Conservation (phyloP, 768 basidiomycete species). For the Polyporus arcularius region DNA sequence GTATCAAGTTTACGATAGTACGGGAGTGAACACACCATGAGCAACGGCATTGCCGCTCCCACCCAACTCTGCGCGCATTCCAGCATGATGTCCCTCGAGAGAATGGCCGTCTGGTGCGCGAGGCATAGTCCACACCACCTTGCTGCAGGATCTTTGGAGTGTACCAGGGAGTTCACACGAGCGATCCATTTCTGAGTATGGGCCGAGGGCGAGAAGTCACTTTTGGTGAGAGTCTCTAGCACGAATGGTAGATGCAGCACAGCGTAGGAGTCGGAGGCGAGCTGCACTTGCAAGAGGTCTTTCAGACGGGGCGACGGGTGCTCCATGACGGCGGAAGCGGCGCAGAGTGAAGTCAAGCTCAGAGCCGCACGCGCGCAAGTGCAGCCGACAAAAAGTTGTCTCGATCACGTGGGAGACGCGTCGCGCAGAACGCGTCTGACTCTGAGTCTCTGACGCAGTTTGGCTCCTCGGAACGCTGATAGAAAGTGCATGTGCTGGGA, state of each 20-base stretch:
- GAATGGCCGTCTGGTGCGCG: conserved; percentile 62
- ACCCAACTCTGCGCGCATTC: conserved; percentile 78
- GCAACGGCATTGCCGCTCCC: conserved; percentile 57
- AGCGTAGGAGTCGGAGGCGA: conserved; percentile 68
- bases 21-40: conserved; percentile 59
- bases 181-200: conserved; percentile 75
- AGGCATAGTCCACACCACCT: conserved; percentile 82
- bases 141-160: conserved; percentile 74
- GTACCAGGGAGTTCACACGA: conserved; percentile 72
- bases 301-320: conserved; percentile 51
- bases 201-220: conserved; percentile 58
- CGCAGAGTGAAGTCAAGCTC: background rate
- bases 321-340: conserved; percentile 6
- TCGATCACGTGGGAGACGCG: conserved; percentile 20
- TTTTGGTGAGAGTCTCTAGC: conserved; percentile 52
- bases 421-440: background rate
- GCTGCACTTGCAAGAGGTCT: conserved; percentile 65
- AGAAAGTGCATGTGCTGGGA: too few species aligned
- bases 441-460: too few species aligned
- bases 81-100: conserved; percentile 61
- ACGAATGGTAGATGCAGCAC: conserved; percentile 60
- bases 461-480: too few species aligned
- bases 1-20: conserved; percentile 27
- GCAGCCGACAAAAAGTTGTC: conserved; percentile 2
- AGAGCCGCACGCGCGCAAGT: background rate